Evolutionary conservation across 1,284 basidiomycete species (phyloP).

Genomic region (Bothia castanella): DNA sequence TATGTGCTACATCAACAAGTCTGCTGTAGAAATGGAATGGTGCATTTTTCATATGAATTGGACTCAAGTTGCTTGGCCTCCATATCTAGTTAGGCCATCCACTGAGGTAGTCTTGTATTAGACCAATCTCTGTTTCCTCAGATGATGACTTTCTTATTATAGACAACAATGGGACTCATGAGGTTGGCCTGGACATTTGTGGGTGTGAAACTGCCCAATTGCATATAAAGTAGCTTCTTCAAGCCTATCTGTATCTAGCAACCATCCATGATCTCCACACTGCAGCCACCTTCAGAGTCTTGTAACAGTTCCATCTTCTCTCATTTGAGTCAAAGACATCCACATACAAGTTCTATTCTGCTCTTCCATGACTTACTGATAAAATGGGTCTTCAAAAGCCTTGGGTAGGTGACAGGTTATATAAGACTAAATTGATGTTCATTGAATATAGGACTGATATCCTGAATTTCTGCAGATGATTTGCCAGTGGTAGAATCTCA

Average conservation of each 20-base stretch:
- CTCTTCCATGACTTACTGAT: conserved; percentile 18
- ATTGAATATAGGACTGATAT: neutral
- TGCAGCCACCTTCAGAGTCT: conserved; percentile 16
- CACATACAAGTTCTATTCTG: conserved; percentile 17
- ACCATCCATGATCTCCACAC: conserved; percentile 13
- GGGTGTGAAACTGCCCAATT: neutral
- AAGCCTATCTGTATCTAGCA: neutral
- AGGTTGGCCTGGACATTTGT: conserved; percentile 6
- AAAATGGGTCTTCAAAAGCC: too few relatives aligned
- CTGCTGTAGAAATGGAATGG: neutral
- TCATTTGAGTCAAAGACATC: conserved; percentile 20
- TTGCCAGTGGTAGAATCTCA: conserved; percentile 4
- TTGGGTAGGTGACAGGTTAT: too few relatives aligned
- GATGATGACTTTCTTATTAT: conserved; percentile 9
- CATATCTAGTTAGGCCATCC: too few relatives aligned
- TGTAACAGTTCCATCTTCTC: conserved; percentile 19
- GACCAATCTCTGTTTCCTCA: neutral
- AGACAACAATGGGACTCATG: conserved; percentile 1
- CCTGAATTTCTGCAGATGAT: conserved; percentile 2
- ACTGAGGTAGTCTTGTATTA: too few relatives aligned
- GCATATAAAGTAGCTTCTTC: conserved; percentile 4
- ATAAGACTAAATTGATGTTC: too few relatives aligned
- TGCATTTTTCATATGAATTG: neutral
- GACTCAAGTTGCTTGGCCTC: neutral
- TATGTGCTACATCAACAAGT: too few relatives aligned